phyloP scores from a whole-genome alignment of 2,329 filamentous ascomycete genomes.

The Ophiostoma perfectum region DNA sequence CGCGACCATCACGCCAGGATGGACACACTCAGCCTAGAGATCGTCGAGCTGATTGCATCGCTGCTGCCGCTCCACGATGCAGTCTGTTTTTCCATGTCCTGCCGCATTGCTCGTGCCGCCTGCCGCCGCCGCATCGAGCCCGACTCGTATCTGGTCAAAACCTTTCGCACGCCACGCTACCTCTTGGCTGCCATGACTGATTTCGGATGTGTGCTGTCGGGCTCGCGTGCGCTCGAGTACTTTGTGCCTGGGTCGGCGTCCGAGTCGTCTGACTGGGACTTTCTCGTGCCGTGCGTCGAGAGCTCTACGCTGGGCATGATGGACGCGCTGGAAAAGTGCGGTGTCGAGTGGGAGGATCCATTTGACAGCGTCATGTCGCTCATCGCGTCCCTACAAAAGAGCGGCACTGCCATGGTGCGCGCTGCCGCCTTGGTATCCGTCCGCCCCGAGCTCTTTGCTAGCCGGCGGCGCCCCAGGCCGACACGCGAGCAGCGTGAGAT shows the following conservation, averaged over 20 bases:
- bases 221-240: constrained; percentile 24
- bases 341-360: constrained; percentile 21
- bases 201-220: constrained; percentile 23
- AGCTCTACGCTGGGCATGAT: constrained; percentile 23
- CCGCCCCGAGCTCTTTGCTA: not conserved
- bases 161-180: constrained; percentile 18
- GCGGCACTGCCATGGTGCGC: not conserved
- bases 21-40: constrained; percentile 24
- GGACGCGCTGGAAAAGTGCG: constrained; percentile 19
- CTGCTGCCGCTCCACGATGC: constrained; percentile 20
- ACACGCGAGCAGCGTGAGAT: not conserved
- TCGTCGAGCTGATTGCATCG: constrained; percentile 20
- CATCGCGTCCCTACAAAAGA: not conserved
- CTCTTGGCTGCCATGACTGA: constrained; percentile 24
- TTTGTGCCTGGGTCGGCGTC: constrained; percentile 23
- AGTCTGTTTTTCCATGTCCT: constrained; percentile 5
- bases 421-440: not conserved
- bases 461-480: not conserved
- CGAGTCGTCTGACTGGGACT: constrained; percentile 25
- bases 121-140: constrained; percentile 22
- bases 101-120: not conserved
- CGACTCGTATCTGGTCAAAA: constrained; percentile 18
- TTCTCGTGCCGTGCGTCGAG: constrained; percentile 23
- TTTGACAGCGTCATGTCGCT: constrained; percentile 17
- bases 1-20: constrained; percentile 2